Evolutionary conservation across 2,329 filamentous ascomycete genomes (phyloP), one percentile per base, ranked within the genome.

Genomic region (Tolypocladium sp.): DNA sequence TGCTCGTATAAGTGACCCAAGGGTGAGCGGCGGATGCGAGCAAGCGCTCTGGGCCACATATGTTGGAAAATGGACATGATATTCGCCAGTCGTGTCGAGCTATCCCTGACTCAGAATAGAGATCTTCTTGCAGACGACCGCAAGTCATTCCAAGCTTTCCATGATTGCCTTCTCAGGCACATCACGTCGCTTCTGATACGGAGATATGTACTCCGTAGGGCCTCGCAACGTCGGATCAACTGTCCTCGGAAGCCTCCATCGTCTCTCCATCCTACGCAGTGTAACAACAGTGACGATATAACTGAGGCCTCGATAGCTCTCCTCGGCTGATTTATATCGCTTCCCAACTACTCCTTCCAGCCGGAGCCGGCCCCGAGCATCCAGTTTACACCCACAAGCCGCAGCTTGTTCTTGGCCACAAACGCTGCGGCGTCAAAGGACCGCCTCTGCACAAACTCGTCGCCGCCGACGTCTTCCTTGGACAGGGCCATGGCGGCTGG

Each of bases 351-450:
- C 42, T 64, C 68, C 49, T 67, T 67, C 76, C 76, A 78, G 1
- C 74, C 76, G 59, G 79, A 76, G 1, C 75, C 76, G 51, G 74
- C 77, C 22, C 76, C 75, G 0, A 70, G 70, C 75, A 79, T 79
- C 78, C 77, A 79, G 57, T 78, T 78, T 9, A 74, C 64, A 0
- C 70, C 73, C 0, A 77, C 75, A 20, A 79, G 70, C 17, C 63
- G 65, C 53, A 80, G 64, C 0, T 71, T 65, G 52, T 78, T 65
- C 61, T 70, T 71, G 51, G 69, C 65, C 2, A 75, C 71, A 58
- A 77, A 79, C 37, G 70, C 70, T 0, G 66, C 70, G 0, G 73
- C 69, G 55, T 75, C 70, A 61, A 79, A 79, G 0, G 72, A 76
- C 10, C 76, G 71, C 56, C 77, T 68, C 59, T 79, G 71, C 9